phyloP scores from a whole-genome alignment of 331 rosid genomes.

The Spiraea crenata region DNA sequence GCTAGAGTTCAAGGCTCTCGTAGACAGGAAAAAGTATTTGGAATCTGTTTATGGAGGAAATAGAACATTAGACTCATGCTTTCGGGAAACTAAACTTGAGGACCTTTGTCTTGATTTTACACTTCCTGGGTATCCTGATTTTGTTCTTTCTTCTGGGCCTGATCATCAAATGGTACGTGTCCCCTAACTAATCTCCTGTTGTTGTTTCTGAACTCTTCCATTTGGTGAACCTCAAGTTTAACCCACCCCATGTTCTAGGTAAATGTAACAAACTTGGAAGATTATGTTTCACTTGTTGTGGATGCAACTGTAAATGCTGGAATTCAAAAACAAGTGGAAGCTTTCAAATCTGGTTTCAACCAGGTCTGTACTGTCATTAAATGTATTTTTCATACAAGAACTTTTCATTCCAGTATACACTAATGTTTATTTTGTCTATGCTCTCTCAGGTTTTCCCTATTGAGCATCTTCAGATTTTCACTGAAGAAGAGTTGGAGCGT shows the following conservation, averaged over 20 bases:
- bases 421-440: neutral
- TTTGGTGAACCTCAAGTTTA: neutral
- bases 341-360: constrained; percentile 85
- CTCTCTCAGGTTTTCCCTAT: constrained; percentile 73
- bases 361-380: constrained; percentile 46
- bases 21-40: constrained; percentile 41
- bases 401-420: neutral
- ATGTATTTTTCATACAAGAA: constrained; percentile 21
- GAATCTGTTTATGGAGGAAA: constrained; percentile 45
- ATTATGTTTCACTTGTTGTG: constrained; percentile 59
- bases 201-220: constrained; percentile 20
- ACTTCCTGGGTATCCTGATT: constrained; percentile 91
- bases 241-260: constrained; percentile 49
- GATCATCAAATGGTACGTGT: constrained; percentile 55
- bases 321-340: constrained; percentile 85
- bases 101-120: constrained; percentile 96
- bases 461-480: constrained; percentile 67
- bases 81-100: constrained; percentile 61
- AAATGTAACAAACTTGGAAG: constrained; percentile 67
- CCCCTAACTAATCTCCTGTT: constrained; percentile 19
- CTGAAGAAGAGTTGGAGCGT: constrained; percentile 82
- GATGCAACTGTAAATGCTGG: constrained; percentile 81
- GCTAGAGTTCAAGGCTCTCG: constrained; percentile 83
- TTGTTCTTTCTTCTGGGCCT: constrained; percentile 55
- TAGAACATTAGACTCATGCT: constrained; percentile 42